Conservation (phyloP, 371 early-diverging fungal species). For the Rhizopus sp. region DNA sequence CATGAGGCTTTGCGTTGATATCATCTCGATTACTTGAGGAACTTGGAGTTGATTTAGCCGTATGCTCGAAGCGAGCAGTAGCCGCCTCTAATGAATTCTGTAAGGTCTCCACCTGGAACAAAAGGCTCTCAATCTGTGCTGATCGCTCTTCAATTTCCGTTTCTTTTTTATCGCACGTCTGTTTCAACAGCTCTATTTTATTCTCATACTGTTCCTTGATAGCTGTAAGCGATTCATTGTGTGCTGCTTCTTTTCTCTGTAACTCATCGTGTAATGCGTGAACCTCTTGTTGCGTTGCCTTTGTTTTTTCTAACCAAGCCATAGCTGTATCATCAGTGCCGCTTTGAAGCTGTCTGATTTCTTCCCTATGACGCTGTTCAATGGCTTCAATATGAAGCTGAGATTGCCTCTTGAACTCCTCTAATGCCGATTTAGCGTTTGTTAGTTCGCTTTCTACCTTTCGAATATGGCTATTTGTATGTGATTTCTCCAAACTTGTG, state of each 20-base stretch:
- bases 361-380: slow-evolving; percentile 41
- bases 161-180: slow-evolving; percentile 18
- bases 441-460: slow-evolving; percentile 34
- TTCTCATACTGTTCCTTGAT: slow-evolving; percentile 14
- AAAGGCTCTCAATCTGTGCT: slow-evolving; percentile 30
- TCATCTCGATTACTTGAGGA: slow-evolving; percentile 15
- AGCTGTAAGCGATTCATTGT: slow-evolving; percentile 13
- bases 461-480: slow-evolving; percentile 27
- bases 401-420: slow-evolving; percentile 29
- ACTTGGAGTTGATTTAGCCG: slow-evolving; percentile 22
- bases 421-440: slow-evolving; percentile 20
- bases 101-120: slow-evolving; percentile 34
- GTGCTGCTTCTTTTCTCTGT: slow-evolving; percentile 14
- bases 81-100: slow-evolving; percentile 45
- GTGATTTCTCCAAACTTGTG: slow-evolving; percentile 20
- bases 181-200: slow-evolving; percentile 10
- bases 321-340: slow-evolving; percentile 46
- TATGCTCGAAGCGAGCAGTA: slow-evolving; percentile 35
- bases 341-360: slow-evolving; percentile 39
- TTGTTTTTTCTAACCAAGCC: slow-evolving; percentile 47
- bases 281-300: slow-evolving; percentile 36
- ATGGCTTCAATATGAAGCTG: slow-evolving; percentile 27
- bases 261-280: slow-evolving; percentile 28
- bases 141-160: slow-evolving; percentile 25
- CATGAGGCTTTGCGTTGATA: slow-evolving; percentile 3